These are phyloP conservation scores for Plasmodium reichenowi DNA, from an alignment of 169 alveolate species.

Conservation along the genomic window DNA sequence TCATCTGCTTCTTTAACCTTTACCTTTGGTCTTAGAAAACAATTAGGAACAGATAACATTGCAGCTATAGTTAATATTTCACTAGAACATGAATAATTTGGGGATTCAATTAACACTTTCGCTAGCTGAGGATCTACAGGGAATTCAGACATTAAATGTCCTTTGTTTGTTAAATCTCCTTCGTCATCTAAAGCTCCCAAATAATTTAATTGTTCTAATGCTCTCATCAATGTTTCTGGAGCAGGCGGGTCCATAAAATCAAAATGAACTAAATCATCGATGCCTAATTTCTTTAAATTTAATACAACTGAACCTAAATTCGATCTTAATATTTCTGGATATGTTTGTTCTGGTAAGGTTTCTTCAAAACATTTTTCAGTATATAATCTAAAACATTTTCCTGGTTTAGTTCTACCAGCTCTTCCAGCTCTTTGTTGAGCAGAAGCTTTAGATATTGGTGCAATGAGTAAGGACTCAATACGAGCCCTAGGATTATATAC, in stretches of 20 bases:
- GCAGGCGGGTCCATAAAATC: conserved; percentile 99
- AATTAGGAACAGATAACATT: conserved; percentile 94
- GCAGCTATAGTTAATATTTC: conserved; percentile 94
- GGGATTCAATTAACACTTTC: conserved; percentile 92
- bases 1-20: conserved; percentile 92
- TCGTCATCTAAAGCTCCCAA: conserved; percentile 98
- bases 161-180: conserved; percentile 97
- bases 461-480: conserved; percentile 96
- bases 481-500: conserved; percentile 99
- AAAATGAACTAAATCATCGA: conserved; percentile 98
- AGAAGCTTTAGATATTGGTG: conserved; percentile 98
- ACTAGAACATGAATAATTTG: conserved; percentile 89
- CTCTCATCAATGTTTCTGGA: conserved; percentile 98
- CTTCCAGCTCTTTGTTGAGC: conserved; percentile 99
- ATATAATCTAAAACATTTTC: conserved; percentile 98
- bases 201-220: conserved; percentile 95
- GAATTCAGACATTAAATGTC: conserved; percentile 97
- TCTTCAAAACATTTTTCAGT: conserved; percentile 95
- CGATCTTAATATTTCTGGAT: conserved; percentile 99
- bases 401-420: conserved; percentile 99
- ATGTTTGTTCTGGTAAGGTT: conserved; percentile 95
- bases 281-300: conserved; percentile 96
- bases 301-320: conserved; percentile 96
- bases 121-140: conserved; percentile 99
- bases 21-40: conserved; percentile 95